A percentile compares a stretch with the other conserved stretches of the same genome.
Evolutionary conservation across 2,329 filamentous ascomycete genomes (phyloP).

Genomic region (Colletotrichum higginsianum): DNA sequence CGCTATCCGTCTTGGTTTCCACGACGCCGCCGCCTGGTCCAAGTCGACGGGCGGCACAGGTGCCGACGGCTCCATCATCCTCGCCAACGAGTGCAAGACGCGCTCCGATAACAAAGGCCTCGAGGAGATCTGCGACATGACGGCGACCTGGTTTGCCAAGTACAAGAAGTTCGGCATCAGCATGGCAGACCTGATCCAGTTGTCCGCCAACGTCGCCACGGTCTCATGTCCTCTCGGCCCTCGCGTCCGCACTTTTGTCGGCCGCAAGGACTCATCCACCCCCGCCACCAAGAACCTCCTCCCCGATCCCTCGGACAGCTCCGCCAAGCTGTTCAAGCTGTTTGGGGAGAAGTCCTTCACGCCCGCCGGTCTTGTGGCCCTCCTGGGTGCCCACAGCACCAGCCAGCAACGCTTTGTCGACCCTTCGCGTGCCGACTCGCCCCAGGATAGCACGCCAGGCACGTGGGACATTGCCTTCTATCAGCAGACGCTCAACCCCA

Average conservation of each 20-base stretch:
- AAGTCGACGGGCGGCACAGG: conserved; percentile 56
- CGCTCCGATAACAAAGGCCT: conserved; percentile 64
- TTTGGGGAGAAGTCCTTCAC: conserved; percentile 69
- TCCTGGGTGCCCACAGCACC: conserved; percentile 69
- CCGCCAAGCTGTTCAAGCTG: conserved; percentile 63
- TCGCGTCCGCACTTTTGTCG: conserved; percentile 65
- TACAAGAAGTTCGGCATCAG: conserved; percentile 60
- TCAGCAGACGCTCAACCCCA: conserved; percentile 53
- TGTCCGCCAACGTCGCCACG: conserved; percentile 65
- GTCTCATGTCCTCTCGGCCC: conserved; percentile 63
- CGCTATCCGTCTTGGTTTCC: conserved; percentile 64
- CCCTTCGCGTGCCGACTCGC: conserved; percentile 55
- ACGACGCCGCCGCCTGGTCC: conserved; percentile 63
- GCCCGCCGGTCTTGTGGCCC: conserved; percentile 65
- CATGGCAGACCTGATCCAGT: conserved; percentile 70
- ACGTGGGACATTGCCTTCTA: conserved; percentile 69
- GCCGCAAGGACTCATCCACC: conserved; percentile 61
- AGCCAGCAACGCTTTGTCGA: conserved; percentile 65
- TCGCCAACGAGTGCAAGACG: conserved; percentile 55
- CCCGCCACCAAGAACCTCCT: conserved; percentile 59
- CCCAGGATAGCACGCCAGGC: conserved; percentile 67
- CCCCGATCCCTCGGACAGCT: conserved; percentile 59
- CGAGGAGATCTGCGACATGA: conserved; percentile 57
- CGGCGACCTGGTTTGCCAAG: conserved; percentile 57
- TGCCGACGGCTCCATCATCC: conserved; percentile 63